phyloP scores from a whole-genome alignment of 2,329 filamentous ascomycete genomes.

The Paecilomyces variotii region DNA sequence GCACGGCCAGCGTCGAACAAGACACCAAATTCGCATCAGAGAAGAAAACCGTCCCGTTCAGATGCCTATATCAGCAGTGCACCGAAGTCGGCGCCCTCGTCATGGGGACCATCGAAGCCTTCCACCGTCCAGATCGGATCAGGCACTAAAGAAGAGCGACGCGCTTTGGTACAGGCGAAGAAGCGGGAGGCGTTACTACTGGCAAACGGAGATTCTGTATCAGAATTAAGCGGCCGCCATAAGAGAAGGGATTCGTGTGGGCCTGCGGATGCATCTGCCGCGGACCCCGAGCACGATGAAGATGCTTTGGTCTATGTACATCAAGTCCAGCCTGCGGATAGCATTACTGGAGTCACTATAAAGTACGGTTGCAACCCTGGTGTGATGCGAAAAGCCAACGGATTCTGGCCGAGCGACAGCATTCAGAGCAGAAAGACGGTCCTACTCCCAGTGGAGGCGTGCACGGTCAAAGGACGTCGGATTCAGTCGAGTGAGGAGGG shows the following conservation, averaged over 20 bases:
- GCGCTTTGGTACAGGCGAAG: slow-evolving; percentile 40
- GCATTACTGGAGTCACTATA: slow-evolving; percentile 82
- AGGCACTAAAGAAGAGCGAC: slow-evolving; percentile 37
- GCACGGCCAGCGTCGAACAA: slow-evolving; percentile 19
- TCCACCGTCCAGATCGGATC: slow-evolving; percentile 23
- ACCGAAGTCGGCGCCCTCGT: slow-evolving; percentile 15
- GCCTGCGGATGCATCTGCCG: slow-evolving; percentile 16
- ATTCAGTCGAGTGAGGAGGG: slow-evolving; percentile 26
- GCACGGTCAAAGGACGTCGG: slow-evolving; percentile 67
- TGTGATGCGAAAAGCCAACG: slow-evolving; percentile 76
- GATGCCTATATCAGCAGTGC: slow-evolving; percentile 20
- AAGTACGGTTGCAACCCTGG: slow-evolving; percentile 82
- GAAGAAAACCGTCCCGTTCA: slow-evolving; percentile 31
- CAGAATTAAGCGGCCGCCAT: slow-evolving; percentile 29
- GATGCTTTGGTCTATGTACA: slow-evolving; percentile 88
- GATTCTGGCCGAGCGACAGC: slow-evolving; percentile 89
- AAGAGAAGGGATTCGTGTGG: slow-evolving; percentile 41
- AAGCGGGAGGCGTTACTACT: slow-evolving; percentile 39
- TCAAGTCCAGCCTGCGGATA: slow-evolving; percentile 73
- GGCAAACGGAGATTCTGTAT: slow-evolving; percentile 32
- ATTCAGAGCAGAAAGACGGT: slow-evolving; percentile 77
- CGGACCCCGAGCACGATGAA: slow-evolving; percentile 48
- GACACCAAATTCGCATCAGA: slow-evolving; percentile 17
- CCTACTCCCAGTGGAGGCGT: slow-evolving; percentile 81
- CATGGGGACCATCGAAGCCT: slow-evolving; percentile 36